A percentile compares a stretch with the other conserved stretches of the same genome.
These are phyloP conservation scores for Suhomyces chickasaworum DNA, from an alignment of 1,139 yeast genomes.

Conservation along the genomic window DNA sequence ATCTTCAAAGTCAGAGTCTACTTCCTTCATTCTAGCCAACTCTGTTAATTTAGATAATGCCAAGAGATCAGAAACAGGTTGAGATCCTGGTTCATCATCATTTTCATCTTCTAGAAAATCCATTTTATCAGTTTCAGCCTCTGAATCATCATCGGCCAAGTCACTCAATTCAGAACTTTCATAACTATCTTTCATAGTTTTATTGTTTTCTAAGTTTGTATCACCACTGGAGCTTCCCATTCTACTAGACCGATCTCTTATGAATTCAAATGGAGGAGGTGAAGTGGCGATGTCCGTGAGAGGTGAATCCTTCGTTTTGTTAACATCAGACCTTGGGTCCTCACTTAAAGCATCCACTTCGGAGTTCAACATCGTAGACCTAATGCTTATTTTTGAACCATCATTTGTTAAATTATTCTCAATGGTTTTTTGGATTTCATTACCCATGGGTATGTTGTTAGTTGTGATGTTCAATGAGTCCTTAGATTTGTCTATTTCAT, in stretches of 20 bases:
- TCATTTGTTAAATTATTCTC: not conserved
- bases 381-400: not conserved
- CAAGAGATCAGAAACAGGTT: constrained; percentile 40
- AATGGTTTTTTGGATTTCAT: not conserved
- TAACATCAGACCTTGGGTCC: constrained; percentile 2
- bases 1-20: constrained; percentile 32
- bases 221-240: constrained; percentile 4
- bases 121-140: constrained; percentile 81
- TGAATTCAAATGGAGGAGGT: constrained; percentile 39
- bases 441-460: not conserved
- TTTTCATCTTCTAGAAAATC: constrained; percentile 51
- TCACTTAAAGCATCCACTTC: not conserved
- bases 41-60: constrained; percentile 44
- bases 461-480: not conserved
- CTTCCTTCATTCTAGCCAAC: constrained; percentile 44
- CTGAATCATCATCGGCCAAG: constrained; percentile 66
- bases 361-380: not conserved
- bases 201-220: not conserved
- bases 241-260: constrained; percentile 14
- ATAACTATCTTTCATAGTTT: constrained; percentile 25
- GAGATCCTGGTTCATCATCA: constrained; percentile 22
- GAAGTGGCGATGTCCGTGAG: constrained; percentile 45
- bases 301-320: constrained; percentile 33
- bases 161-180: constrained; percentile 56
- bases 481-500: not conserved